Evolutionary conservation across 2,329 filamentous ascomycete species (phyloP), one percentile per base, ranked within the genome.

Genomic region (Xylaria sp.): DNA sequence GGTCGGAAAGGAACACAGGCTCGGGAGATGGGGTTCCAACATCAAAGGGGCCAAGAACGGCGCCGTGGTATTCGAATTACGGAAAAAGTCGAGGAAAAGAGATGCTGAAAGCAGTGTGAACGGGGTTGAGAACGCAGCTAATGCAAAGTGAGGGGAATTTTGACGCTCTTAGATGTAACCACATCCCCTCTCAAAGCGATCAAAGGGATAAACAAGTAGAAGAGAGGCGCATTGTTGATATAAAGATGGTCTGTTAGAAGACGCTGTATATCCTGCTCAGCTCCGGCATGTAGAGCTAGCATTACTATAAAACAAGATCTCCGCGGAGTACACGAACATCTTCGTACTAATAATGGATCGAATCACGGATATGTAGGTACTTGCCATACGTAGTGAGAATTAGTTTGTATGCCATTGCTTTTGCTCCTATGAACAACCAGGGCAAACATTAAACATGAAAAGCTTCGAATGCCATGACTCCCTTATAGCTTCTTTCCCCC

Each of bases 41-140:
- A 78, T 85, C 27, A 78, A 79, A 51, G 83, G 82, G 7, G 93
- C 89, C 3, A 90, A 90, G 71, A 97, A 97, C 76, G 92, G 93
- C 6, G 92, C 92, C n/a, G 87, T 96, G 27, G 86, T 97, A 10
- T 96, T 97, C 76, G 94, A 97, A 77, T 87, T 97, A 65, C 63
- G 56, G 62, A 65, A 44, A 57, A 68, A 60, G 60, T 38, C 47
- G 17, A 62, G 44, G 47, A 68, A 60, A 44, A 27, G 36, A 13
- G 49, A 15, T 10, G 45, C 13, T 3, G 51, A 61, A 33, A 36
- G 22, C 27, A 38, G 11, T 47, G 38, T 33, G 17, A 65, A 67
- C 20, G 61, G 61, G 11, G 20, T 53, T 17, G 36, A 53, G 22
- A 60, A 59, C 38, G 29, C 9, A 20, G 13, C 31, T 17, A 44